phyloP scores from a whole-genome alignment of 1,139 yeast species.

The Waltiozyma sp. region DNA sequence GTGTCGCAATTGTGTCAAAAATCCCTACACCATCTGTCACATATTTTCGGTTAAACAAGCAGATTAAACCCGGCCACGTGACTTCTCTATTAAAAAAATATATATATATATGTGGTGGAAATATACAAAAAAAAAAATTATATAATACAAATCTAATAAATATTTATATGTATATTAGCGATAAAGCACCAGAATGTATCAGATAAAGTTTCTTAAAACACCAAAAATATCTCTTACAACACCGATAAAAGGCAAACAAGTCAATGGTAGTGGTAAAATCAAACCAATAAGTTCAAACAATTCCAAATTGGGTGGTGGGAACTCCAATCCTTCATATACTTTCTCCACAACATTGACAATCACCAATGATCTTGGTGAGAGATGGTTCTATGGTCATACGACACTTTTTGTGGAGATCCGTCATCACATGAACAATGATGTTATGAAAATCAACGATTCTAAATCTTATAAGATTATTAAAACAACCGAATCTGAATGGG shows the following conservation, averaged over 20 bases:
- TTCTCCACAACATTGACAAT: conserved; percentile 15
- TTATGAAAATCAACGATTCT: not conserved
- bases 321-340: conserved; percentile 4
- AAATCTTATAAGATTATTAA: not conserved
- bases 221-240: conserved; percentile 3
- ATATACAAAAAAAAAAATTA: no score
- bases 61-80: no score
- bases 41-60: no score
- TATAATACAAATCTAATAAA: no score
- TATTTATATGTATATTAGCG: no score
- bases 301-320: not conserved
- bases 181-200: conserved; percentile 18
- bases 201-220: conserved; percentile 18
- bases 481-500: conserved; percentile 7
- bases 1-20: no score
- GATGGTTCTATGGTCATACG: conserved; percentile 16
- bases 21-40: no score
- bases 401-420: conserved; percentile 5
- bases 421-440: conserved; percentile 1
- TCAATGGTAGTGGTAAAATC: not conserved
- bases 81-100: no score
- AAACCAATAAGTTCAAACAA: no score
- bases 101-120: no score
- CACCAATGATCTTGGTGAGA: conserved; percentile 20
- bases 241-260: not conserved